Conservation (phyloP, 2,329 filamentous ascomycete genomes). For the Anthostomella pinea region DNA sequence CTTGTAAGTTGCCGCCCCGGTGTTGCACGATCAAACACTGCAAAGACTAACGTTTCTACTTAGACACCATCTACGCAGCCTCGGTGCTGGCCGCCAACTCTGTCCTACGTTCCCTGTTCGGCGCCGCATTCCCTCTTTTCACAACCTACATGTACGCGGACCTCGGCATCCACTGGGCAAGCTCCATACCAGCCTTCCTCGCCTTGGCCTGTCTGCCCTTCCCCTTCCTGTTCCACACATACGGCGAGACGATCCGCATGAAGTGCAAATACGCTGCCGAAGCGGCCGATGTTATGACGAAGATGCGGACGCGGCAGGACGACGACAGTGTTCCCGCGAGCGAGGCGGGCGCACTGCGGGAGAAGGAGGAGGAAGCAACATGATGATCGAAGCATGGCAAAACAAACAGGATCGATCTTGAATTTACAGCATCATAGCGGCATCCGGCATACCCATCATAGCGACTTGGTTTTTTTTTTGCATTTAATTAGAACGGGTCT, state of each 20-base stretch:
- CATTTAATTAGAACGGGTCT: no score
- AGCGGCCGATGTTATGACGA: conserved; percentile 49
- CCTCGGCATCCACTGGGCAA: conserved; percentile 74
- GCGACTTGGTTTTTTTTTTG: neutral
- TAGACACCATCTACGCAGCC: conserved; percentile 68
- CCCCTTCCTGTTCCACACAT: conserved; percentile 74
- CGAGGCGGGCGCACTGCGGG: neutral
- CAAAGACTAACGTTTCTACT: neutral
- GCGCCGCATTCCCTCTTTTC: conserved; percentile 61
- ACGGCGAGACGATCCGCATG: conserved; percentile 60
- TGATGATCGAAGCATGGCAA: neutral
- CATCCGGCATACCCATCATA: neutral
- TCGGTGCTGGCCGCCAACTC: conserved; percentile 59
- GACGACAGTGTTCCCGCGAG: neutral
- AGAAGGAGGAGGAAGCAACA: neutral
- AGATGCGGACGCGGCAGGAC: conserved; percentile 2
- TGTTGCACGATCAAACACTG: neutral
- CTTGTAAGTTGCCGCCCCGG: conserved; percentile 30
- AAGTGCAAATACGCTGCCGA: conserved; percentile 69
- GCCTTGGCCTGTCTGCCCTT: conserved; percentile 69
- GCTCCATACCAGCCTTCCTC: conserved; percentile 70
- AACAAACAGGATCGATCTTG: neutral
- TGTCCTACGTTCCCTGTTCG: conserved; percentile 58
- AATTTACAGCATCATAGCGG: neutral
- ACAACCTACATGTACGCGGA: conserved; percentile 52